Evolutionary conservation across 1,139 yeast genomes (phyloP).

Genomic region (Arxiozyma bovina): DNA sequence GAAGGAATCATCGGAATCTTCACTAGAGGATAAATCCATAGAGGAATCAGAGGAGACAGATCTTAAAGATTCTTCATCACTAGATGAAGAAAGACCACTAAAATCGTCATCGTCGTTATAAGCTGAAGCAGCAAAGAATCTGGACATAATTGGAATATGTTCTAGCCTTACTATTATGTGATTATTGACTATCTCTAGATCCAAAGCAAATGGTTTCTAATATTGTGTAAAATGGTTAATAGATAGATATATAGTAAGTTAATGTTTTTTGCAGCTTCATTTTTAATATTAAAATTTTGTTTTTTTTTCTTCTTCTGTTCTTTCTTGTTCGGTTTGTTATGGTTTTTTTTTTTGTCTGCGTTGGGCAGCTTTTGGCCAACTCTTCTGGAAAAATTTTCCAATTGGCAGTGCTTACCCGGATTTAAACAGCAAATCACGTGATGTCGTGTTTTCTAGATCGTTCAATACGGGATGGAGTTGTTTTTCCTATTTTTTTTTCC

Average conservation of each 20-base stretch:
- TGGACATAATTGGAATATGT: slow-evolving; percentile 40
- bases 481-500: no score
- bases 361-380: neutral
- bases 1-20: slow-evolving; percentile 28
- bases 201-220: no score
- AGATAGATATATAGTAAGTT: neutral
- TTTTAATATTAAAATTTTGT: no score
- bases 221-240: no score
- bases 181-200: neutral
- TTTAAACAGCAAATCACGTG: neutral
- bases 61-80: slow-evolving; percentile 43
- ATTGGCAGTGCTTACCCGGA: neutral
- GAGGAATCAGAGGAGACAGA: slow-evolving; percentile 37
- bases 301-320: no score
- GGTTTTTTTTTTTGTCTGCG: neutral
- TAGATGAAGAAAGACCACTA: slow-evolving; percentile 38
- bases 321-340: neutral
- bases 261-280: neutral
- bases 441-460: neutral
- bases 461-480: neutral
- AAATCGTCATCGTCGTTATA: slow-evolving; percentile 55
- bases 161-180: neutral
- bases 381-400: neutral
- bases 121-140: slow-evolving; percentile 54
- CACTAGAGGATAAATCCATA: slow-evolving; percentile 3